phyloP scores from a whole-genome alignment of 768 basidiomycete genomes.

The Suillus clintonianus region DNA sequence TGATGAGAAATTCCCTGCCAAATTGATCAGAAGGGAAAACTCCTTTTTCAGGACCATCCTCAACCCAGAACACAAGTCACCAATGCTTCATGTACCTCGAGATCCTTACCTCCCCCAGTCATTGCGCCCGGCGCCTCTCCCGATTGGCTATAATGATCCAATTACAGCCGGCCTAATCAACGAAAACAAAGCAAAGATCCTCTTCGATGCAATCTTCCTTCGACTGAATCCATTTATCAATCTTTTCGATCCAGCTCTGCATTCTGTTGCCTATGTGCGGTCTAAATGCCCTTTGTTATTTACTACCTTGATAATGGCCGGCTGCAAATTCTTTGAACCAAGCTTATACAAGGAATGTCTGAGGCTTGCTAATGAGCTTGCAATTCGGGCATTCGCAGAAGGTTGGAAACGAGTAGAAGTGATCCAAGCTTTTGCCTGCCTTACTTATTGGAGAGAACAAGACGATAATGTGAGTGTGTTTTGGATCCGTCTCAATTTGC shows the following conservation, averaged over 20 bases:
- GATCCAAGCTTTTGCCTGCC: conserved; percentile 85
- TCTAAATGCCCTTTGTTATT: conserved; percentile 80
- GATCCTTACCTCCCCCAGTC: conserved; percentile 39
- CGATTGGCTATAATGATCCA: conserved; percentile 59
- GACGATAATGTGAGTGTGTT: conserved; percentile 67
- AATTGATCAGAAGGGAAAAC: conserved; percentile 73
- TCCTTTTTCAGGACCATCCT: conserved; percentile 85
- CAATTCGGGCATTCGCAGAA: conserved; percentile 76
- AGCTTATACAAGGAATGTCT: conserved; percentile 67
- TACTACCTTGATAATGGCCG: conserved; percentile 81
- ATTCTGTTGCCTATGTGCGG: conserved; percentile 80
- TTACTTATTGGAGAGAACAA: conserved; percentile 90
- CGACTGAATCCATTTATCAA: conserved; percentile 90
- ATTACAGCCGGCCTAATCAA: conserved; percentile 69
- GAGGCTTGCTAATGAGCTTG: conserved; percentile 71
- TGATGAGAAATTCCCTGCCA: conserved; percentile 74
- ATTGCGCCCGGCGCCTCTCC: conserved; percentile 35
- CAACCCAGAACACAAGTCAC: conserved; percentile 61
- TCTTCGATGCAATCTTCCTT: conserved; percentile 79
- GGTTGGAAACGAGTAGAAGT: conserved; percentile 84
- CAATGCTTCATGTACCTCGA: conserved; percentile 30
- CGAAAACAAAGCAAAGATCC: conserved; percentile 66
- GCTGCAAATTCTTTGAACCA: conserved; percentile 80
- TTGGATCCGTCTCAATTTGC: conserved; percentile 6
- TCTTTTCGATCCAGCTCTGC: conserved; percentile 85